Base-by-base conservation (phyloP, 805 yeast genomes). In the Wickerhamiella shivajii region DNA sequence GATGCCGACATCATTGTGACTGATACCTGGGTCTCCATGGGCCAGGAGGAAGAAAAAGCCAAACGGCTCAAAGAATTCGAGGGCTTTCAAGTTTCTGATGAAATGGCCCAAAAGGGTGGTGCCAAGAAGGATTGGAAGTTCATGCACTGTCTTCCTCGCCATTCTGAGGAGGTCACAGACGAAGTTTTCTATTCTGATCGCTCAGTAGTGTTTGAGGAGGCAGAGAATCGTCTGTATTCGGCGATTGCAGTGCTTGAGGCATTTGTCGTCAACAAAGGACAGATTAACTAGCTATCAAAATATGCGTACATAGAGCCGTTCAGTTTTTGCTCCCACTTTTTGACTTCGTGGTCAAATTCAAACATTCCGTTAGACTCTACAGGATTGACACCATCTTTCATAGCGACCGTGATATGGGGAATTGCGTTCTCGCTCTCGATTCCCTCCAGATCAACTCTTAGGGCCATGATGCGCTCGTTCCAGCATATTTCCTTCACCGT, bases 111-210 rank as follows among this genome's bases (percentile, higher is more conserved):
- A 9, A 50, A 60, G 10, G 79, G 80, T 5, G 69, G 67, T 27
- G 77, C 78, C 27, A 65, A 66, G 37, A 33, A 61, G 12, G 58
- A 69, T 51, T 87, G 87, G 79, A 81, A 73, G 54, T 90, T 90
- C 59, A 85, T 90, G 97, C 98, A 90, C 56, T 90, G 98, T 57
- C 65, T 90, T 45, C 98, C 98, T 43, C 76, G 98, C 59, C 94
- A 90, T 47, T 68, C 71, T 18, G 95, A 85, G 55, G 98, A 90
- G 58, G 98, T 90, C 23, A 68, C 73, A 24, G 98, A 90, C 55
- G 93, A 78, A 28, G 90, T 90, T 2, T 90, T 90, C 53, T 87
- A 87, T 60, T 63, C 84, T 34, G 72, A 73, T 21, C 67, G 71
- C 45, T 81, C 95, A 2, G 59, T 90, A 37, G 98, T 90, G 3